These are phyloP conservation scores for Talaromyces sp. DNA, from an alignment of 2,329 filamentous ascomycete genomes.

Conservation along the genomic window DNA sequence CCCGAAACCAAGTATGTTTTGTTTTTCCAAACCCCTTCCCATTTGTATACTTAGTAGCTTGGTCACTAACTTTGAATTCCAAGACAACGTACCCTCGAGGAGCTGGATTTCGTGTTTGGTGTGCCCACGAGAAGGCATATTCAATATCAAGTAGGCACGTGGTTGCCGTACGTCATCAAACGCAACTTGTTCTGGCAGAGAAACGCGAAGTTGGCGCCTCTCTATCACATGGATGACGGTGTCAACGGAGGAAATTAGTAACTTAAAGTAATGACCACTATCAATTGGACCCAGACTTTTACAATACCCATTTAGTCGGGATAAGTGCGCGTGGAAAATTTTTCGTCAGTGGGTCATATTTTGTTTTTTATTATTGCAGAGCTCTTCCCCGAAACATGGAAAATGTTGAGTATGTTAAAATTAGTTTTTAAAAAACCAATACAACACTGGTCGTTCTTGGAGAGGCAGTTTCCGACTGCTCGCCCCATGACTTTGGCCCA, in stretches of 20 bases:
- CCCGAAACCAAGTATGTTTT: constrained; percentile 43
- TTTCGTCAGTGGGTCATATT: not conserved
- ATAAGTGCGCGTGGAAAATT: not conserved
- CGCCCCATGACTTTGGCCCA: not conserved
- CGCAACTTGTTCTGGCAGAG: constrained; percentile 46
- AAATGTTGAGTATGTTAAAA: not conserved
- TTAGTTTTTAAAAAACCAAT: not conserved
- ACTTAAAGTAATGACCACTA: not conserved
- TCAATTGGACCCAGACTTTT: not conserved
- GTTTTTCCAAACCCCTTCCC: not conserved
- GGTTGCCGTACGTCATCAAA: constrained; percentile 55
- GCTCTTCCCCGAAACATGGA: not conserved
- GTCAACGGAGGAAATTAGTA: not conserved
- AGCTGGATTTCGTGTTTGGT: constrained; percentile 47
- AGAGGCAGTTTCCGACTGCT: not conserved
- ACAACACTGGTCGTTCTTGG: not conserved
- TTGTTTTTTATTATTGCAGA: not conserved
- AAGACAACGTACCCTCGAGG: constrained; percentile 44
- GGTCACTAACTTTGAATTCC: not conserved
- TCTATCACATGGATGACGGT: constrained; percentile 44
- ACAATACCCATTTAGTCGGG: not conserved
- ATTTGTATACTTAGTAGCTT: not conserved
- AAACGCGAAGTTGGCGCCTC: constrained; percentile 40
- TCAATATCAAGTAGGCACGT: constrained; percentile 48
- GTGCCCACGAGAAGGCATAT: constrained; percentile 50